Evolutionary conservation across 441 rosid species (phyloP), one percentile per base, ranked within the genome.

Genomic region (Raphanus hybrid): DNA sequence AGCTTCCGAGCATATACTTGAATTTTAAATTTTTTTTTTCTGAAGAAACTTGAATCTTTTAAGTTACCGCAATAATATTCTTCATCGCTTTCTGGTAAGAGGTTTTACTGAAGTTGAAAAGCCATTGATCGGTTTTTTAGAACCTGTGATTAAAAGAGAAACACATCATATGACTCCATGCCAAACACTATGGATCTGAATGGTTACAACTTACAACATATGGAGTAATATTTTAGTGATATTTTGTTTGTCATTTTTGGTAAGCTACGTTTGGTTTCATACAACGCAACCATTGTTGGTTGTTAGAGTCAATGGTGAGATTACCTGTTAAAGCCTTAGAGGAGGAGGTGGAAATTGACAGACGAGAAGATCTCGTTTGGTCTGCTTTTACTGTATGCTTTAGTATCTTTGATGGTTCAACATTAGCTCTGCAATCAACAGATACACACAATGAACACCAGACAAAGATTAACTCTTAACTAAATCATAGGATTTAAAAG

Each of bases 351-450:
- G 65, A 61, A 32, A 61, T 61, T 8, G 65, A 61, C 20, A 61
- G 65, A 61, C 65, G 65, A 29, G 65, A 61, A 61, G 65, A 41
- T 32, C 65, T 61, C 3, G 65, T 61, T 61, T 61, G 65, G 4
- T 61, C 65, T 32, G 65, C 20, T 61, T 32, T 61, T 61, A 32
- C 5, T n/a, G 65, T 61, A 29, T 29, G 65, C 41, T 61, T 61
- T 35, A n/a, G 65, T 61, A 7, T 0, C 65, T 61, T 32, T 61
- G 65, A 14, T n/a, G 65, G 11, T 14, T 8, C 41, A 61, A 3
- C 65, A 32, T n/a, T 29, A 29, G 41, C 20, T 61, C 65, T 61
- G 41, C 39, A 29, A n/a, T 61, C 35, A 29, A 32, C 8, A 61
- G 20, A 29, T 3, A 29, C 41, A 12, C 16, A 29, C 32, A 27